These are phyloP conservation scores for Sarcocystis neurona DNA, from an alignment of 169 alveolate species.

Conservation along the genomic window DNA sequence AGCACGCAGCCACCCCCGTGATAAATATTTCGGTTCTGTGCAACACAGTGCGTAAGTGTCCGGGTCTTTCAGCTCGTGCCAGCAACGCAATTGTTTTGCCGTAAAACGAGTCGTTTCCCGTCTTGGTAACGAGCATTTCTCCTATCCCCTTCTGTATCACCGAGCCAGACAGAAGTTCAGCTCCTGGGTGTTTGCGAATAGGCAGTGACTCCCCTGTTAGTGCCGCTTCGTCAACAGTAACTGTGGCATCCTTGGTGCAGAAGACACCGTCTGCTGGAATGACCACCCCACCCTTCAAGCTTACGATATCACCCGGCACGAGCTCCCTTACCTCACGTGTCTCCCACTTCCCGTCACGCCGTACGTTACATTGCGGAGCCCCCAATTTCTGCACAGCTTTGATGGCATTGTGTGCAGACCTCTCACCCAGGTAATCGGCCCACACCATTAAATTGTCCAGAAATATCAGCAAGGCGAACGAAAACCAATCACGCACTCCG, in stretches of 20 bases:
- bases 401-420: constrained; percentile 84
- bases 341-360: constrained; percentile 69
- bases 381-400: constrained; percentile 80
- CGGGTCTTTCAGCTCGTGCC: constrained; percentile 65
- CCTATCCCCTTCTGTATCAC: constrained; percentile 71
- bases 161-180: constrained; percentile 69
- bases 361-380: constrained; percentile 68
- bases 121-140: constrained; percentile 69
- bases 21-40: constrained; percentile 46
- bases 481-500: constrained; percentile 78
- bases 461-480: constrained; percentile 86
- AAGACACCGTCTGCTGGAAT: constrained; percentile 68
- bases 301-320: constrained; percentile 90
- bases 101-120: constrained; percentile 75
- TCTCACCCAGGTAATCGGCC: constrained; percentile 81
- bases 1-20: constrained; percentile 56
- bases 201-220: constrained; percentile 88
- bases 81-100: constrained; percentile 76
- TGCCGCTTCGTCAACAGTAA: constrained; percentile 82
- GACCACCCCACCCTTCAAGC: constrained; percentile 81
- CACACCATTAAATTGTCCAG: constrained; percentile 87
- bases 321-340: constrained; percentile 72
- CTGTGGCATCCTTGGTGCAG: constrained; percentile 74
- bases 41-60: constrained; percentile 59
- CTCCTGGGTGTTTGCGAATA: constrained; percentile 73